A percentile compares a stretch with the other conserved stretches of the same genome.
Evolutionary conservation across 805 yeast species (phyloP).

Genomic region (Kuraishia floccosa): DNA sequence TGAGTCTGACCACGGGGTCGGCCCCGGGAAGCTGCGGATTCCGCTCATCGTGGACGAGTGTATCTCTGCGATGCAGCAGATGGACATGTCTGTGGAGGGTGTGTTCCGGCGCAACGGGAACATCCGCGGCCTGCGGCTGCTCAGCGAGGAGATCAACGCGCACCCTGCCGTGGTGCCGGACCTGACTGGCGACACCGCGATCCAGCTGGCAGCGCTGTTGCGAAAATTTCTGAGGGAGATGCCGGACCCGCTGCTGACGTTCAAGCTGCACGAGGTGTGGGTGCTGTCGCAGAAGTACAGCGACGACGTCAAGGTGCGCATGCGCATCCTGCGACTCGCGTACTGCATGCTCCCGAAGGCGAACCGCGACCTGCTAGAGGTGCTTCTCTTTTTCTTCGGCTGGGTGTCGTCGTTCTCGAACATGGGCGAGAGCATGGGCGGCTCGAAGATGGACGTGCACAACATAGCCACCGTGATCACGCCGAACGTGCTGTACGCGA

Average conservation of each 20-base stretch:
- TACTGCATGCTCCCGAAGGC: constrained; percentile 73
- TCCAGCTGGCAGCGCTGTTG: constrained; percentile 86
- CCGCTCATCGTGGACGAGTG: constrained; percentile 86
- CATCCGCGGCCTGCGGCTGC: constrained; percentile 65
- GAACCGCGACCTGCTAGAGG: constrained; percentile 81
- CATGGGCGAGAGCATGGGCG: constrained; percentile 77
- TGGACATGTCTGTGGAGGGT: constrained; percentile 94
- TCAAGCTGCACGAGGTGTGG: constrained; percentile 68
- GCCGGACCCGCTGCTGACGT: constrained; percentile 85
- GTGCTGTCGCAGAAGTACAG: constrained; percentile 46
- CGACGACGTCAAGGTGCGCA: constrained; percentile 30
- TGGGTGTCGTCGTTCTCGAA: constrained; percentile 97
- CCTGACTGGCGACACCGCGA: constrained; percentile 63
- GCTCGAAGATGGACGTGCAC: constrained; percentile 91
- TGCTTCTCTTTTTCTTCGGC: constrained; percentile 70
- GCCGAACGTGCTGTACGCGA: constrained; percentile 74
- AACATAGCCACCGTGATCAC: constrained; percentile 92
- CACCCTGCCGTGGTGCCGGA: constrained; percentile 64
- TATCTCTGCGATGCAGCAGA: constrained; percentile 70
- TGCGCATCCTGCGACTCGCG: constrained; percentile 45
- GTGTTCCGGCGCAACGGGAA: constrained; percentile 95
- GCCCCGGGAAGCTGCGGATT: constrained; percentile 66
- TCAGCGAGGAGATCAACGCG: constrained; percentile 63
- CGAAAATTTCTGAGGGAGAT: constrained; percentile 86
- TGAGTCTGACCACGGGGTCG: constrained; percentile 77